Conservation (phyloP, 1,284 basidiomycete species). For the Melampsora larici-populina region DNA sequence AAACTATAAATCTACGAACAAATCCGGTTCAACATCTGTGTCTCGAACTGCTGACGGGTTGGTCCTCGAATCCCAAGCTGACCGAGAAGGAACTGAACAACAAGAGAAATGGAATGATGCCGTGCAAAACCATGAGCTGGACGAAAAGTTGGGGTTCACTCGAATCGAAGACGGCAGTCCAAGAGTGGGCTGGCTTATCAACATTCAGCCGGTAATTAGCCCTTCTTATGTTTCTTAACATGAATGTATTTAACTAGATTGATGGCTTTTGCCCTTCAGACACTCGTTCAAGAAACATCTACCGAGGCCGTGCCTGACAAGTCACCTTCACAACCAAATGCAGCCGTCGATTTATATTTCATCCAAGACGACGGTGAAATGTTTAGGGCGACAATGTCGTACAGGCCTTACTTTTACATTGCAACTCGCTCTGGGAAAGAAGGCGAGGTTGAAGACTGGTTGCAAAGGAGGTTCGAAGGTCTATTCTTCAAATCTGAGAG, state of each 20-base stretch:
- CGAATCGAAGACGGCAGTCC: conserved; percentile 62
- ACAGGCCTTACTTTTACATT: conserved; percentile 93
- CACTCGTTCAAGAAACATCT: conserved; percentile 76
- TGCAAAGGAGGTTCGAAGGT: conserved; percentile 89
- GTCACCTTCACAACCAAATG: conserved; percentile 57
- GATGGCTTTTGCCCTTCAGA: conserved; percentile 58
- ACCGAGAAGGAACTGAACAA: conserved; percentile 47
- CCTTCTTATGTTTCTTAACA: not conserved
- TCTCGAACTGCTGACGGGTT: conserved; percentile 35
- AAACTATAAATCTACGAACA: not conserved
- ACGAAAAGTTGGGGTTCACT: conserved; percentile 86
- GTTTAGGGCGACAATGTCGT: conserved; percentile 90
- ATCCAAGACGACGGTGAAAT: conserved; percentile 93
- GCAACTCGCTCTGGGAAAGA: conserved; percentile 79
- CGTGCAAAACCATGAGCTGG: conserved; percentile 70
- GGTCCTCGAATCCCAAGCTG: conserved; percentile 46
- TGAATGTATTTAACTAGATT: conserved; percentile 5
- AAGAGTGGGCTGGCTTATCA: conserved; percentile 89
- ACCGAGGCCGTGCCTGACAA: conserved; percentile 64
- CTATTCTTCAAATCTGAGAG: conserved; percentile 72
- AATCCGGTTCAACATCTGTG: not conserved
- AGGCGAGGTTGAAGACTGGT: conserved; percentile 89
- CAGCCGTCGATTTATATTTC: conserved; percentile 95
- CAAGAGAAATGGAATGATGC: conserved; percentile 52
- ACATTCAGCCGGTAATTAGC: conserved; percentile 86